Base-by-base conservation (phyloP, 2,329 filamentous ascomycete species). In the Blastomyces emzantsi region DNA sequence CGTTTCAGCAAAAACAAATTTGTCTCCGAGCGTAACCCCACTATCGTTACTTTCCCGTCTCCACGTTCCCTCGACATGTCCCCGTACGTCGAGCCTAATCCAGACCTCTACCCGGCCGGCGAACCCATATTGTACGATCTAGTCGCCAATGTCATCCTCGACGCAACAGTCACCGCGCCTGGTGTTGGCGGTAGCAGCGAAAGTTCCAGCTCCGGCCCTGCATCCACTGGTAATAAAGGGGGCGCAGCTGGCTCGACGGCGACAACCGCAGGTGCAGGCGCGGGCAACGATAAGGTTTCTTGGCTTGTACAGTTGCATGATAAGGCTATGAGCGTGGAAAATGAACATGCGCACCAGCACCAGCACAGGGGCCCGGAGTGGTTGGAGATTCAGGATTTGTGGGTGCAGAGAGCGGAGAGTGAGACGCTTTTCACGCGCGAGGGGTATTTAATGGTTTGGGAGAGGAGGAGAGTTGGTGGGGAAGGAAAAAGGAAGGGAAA, bases 1-100 rank as follows among this genome's bases (percentile, higher is more conserved):
- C 91, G 94, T 69, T 99, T 99, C 82, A 90, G 88, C 69, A 87
- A 89, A 68, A 99, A 99, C 81, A 96, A 97, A 75, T 99, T 99
- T 73, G 90, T 99, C 25, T 85, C 89, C 1, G 93, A 97, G 78
- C 89, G 94, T 60, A 99, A 99, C 75, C 94, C 93, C 0, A 99
- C 94, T 11, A 99, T 99, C 71, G 94, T 99, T 67, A 97, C 93
- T 0, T 99, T 97, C 76, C 90, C 93, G 67, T 88, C 90, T 7
- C 85, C 90, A 4, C 84, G 88, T 72, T 85, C 88, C 52, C 85
- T 99, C 9, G 92, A 99, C 74, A 87, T 97, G 81, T 83, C 87
- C 5, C 92, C 92, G 0, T 97, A 94, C 71, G 91, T 96, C 15
- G 91, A 97, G 77, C 92, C 93, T 0, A 90, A 92, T 71, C 89